These are phyloP conservation scores for Venturia aucupariae DNA, from an alignment of 2,329 filamentous ascomycete genomes.

Conservation along the genomic window DNA sequence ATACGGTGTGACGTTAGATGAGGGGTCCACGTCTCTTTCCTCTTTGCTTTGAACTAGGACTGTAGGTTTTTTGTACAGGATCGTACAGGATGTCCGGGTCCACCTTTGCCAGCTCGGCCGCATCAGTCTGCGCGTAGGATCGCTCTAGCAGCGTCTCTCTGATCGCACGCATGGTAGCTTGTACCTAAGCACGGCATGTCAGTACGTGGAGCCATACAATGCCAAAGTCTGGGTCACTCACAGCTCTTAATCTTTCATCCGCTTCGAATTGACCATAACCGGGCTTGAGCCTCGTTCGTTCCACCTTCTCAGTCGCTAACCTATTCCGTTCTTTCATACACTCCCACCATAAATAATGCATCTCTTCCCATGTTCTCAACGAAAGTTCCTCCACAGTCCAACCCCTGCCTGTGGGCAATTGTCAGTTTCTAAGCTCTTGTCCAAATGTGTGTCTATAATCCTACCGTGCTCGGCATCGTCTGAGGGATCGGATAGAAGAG, in stretches of 20 bases:
- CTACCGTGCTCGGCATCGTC: constrained; percentile 61
- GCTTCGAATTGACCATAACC: constrained; percentile 67
- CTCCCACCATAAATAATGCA: constrained; percentile 90
- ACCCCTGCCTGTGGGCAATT: constrained; percentile 47
- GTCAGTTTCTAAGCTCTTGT: neutral
- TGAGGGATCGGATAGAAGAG: constrained; percentile 61
- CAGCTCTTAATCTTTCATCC: constrained; percentile 52
- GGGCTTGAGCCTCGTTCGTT: constrained; percentile 57
- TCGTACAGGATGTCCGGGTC: constrained; percentile 51
- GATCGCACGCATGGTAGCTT: constrained; percentile 69
- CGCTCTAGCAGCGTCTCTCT: constrained; percentile 80
- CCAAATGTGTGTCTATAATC: constrained; percentile 14
- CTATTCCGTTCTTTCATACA: constrained; percentile 87
- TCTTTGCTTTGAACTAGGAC: neutral
- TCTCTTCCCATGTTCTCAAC: constrained; percentile 84
- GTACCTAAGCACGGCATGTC: constrained; percentile 45
- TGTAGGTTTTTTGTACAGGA: neutral
- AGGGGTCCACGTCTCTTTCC: neutral
- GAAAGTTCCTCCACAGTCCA: constrained; percentile 84
- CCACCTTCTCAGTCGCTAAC: constrained; percentile 65
- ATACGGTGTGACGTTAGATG: neutral
- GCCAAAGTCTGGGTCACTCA: constrained; percentile 30
- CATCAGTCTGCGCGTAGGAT: constrained; percentile 80
- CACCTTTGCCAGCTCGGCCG: constrained; percentile 49
- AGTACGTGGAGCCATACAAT: neutral